Percentiles rank a stretch among this genome's conserved stretches.
These are phyloP conservation scores for Geotrichum reessii DNA, from an alignment of 1,139 yeast species.

Conservation along the genomic window DNA sequence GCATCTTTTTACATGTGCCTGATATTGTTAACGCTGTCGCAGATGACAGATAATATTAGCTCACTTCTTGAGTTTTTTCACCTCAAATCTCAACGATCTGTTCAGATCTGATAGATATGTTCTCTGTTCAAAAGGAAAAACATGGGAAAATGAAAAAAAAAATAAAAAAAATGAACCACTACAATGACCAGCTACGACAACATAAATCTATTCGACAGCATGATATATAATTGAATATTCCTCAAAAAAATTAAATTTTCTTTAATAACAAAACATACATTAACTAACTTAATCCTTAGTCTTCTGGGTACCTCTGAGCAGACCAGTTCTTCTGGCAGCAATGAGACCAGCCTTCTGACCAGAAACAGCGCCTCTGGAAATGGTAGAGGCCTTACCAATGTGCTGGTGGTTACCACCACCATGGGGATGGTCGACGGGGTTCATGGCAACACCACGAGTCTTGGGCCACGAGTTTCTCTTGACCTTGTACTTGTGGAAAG, in stretches of 20 bases:
- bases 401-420: conserved; percentile 99
- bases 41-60: conserved; percentile 11
- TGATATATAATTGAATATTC: not conserved
- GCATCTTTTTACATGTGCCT: conserved; percentile 42
- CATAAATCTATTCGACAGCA: not conserved
- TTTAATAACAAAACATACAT: conserved; percentile 4
- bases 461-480: conserved; percentile 99
- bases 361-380: conserved; percentile 98
- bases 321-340: conserved; percentile 99
- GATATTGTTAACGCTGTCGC: conserved; percentile 19
- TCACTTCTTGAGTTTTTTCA: not conserved
- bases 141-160: too few species aligned
- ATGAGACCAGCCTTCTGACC: conserved; percentile 99
- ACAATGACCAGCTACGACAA: not conserved
- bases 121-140: too few species aligned
- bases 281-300: conserved; percentile 58
- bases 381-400: conserved; percentile 99
- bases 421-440: conserved; percentile 99
- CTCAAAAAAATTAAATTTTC: not conserved
- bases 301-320: conserved; percentile 99
- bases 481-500: conserved; percentile 98
- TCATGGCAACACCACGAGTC: conserved; percentile 99
- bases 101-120: not conserved
- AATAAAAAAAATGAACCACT: not conserved
- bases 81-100: not conserved